A percentile compares a stretch with the other conserved stretches of the same genome.
phyloP scores from a whole-genome alignment of 441 rosid species.

The Eruca vesicaria region DNA sequence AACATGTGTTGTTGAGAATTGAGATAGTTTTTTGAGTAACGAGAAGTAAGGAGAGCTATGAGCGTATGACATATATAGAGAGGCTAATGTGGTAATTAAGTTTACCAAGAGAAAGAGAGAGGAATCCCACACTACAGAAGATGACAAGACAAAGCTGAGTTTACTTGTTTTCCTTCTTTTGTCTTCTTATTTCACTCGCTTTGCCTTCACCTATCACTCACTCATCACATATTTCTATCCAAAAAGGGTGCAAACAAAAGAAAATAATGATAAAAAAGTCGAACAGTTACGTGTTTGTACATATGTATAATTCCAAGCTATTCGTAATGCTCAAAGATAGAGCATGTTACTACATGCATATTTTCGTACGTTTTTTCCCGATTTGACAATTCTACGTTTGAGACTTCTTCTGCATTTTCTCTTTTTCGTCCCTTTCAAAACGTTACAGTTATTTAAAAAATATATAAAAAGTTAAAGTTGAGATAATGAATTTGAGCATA shows the following conservation, averaged over 20 bases:
- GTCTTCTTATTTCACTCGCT: slow-evolving; percentile 35
- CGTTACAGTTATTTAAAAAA: no score
- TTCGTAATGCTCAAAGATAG: slow-evolving; percentile 11
- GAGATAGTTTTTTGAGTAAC: slow-evolving; percentile 4
- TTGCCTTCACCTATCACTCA: slow-evolving; percentile 38
- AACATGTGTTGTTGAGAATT: not conserved
- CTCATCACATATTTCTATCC: slow-evolving; percentile 15
- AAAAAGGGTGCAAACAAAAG: not conserved
- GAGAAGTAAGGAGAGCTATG: slow-evolving; percentile 9
- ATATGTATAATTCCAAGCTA: slow-evolving; percentile 6
- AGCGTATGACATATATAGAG: slow-evolving; percentile 29
- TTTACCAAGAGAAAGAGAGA: slow-evolving; percentile 13
- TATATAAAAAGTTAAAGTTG: not conserved
- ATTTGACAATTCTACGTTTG: slow-evolving; percentile 23
- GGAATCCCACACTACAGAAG: slow-evolving; percentile 37
- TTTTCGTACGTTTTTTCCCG: slow-evolving; percentile 25
- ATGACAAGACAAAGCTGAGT: slow-evolving; percentile 46
- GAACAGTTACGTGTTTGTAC: slow-evolving; percentile 27
- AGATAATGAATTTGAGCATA: not conserved
- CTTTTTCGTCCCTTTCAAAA: not conserved
- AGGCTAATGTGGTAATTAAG: slow-evolving; percentile 13
- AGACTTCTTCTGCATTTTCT: slow-evolving; percentile 3
- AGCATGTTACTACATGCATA: slow-evolving; percentile 11
- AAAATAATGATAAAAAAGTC: not conserved
- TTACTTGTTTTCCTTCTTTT: slow-evolving; percentile 46